Evolutionary conservation across 2,329 filamentous ascomycete genomes (phyloP).

Genomic region (Passalora sequoiae): DNA sequence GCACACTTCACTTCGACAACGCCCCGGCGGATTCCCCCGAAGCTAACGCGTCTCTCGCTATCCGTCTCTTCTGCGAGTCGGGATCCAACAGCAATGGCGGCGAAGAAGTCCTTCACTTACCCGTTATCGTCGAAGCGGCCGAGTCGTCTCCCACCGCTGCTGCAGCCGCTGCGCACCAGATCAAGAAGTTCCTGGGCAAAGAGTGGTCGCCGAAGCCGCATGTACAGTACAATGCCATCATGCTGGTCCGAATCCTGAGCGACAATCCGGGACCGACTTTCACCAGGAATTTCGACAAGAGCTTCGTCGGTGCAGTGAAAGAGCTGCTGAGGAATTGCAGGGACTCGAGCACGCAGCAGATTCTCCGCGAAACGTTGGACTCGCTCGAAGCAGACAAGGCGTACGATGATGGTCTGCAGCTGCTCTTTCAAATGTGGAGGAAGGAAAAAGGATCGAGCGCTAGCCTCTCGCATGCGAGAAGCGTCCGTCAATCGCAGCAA

Average conservation of each 20-base stretch:
- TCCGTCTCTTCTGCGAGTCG: constrained; percentile 77
- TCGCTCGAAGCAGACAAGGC: constrained; percentile 66
- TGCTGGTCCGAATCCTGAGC: constrained; percentile 85
- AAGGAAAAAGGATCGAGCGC: constrained; percentile 63
- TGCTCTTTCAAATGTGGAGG: constrained; percentile 79
- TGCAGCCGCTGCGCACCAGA: constrained; percentile 69
- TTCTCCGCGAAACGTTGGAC: constrained; percentile 81
- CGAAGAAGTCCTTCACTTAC: constrained; percentile 87
- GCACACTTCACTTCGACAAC: constrained; percentile 17
- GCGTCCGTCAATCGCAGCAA: not conserved
- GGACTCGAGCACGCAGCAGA: constrained; percentile 74
- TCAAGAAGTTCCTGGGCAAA: constrained; percentile 77
- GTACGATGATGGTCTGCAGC: constrained; percentile 66
- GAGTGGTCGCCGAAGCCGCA: constrained; percentile 57
- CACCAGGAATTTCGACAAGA: constrained; percentile 81
- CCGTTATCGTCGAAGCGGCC: constrained; percentile 87
- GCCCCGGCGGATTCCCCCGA: constrained; percentile 54
- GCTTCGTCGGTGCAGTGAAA: constrained; percentile 73
- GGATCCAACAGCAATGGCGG: constrained; percentile 54
- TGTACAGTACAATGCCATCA: constrained; percentile 91
- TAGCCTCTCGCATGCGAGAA: not conserved
- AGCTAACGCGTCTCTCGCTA: constrained; percentile 58
- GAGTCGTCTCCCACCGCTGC: constrained; percentile 87
- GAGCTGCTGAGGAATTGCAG: constrained; percentile 64
- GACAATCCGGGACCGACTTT: constrained; percentile 90